Conservation (phyloP, 2,329 filamentous ascomycete genomes). For the Verticillium tricorpus region DNA sequence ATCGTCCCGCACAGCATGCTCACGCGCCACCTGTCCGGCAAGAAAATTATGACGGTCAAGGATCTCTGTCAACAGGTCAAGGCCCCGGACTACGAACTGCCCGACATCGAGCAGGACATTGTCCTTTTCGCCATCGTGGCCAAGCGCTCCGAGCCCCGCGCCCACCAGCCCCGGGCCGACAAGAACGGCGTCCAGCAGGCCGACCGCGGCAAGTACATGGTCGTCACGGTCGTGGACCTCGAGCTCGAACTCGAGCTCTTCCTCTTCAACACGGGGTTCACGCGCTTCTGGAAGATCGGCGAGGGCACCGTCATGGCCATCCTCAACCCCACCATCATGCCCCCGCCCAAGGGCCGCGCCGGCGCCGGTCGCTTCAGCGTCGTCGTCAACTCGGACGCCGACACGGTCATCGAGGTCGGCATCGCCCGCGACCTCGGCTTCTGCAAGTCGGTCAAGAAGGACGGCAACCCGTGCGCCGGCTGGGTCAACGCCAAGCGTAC, state of each 20-base stretch:
- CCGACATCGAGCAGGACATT: constrained; percentile 79
- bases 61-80: constrained; percentile 79
- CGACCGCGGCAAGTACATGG: constrained; percentile 83
- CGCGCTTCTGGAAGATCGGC: constrained; percentile 89
- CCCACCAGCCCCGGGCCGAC: constrained; percentile 43
- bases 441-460: constrained; percentile 80
- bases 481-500: constrained; percentile 91
- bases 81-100: constrained; percentile 74
- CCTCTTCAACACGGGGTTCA: constrained; percentile 86
- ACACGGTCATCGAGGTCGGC: constrained; percentile 88
- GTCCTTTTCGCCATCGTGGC: constrained; percentile 86
- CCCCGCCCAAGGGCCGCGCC: constrained; percentile 68
- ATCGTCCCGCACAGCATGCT: constrained; percentile 78
- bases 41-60: constrained; percentile 72
- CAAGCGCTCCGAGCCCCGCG: constrained; percentile 77
- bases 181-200: constrained; percentile 43
- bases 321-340: constrained; percentile 87
- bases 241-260: constrained; percentile 90
- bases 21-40: constrained; percentile 71
- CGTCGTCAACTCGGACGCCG: constrained; percentile 78
- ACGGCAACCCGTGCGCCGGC: constrained; percentile 71
- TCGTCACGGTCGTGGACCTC: constrained; percentile 80
- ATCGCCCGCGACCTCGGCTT: constrained; percentile 79
- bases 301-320: constrained; percentile 90
- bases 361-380: constrained; percentile 84